Evolutionary conservation across 2,329 filamentous ascomycete genomes (phyloP).

Genomic region (Nemania sp.): DNA sequence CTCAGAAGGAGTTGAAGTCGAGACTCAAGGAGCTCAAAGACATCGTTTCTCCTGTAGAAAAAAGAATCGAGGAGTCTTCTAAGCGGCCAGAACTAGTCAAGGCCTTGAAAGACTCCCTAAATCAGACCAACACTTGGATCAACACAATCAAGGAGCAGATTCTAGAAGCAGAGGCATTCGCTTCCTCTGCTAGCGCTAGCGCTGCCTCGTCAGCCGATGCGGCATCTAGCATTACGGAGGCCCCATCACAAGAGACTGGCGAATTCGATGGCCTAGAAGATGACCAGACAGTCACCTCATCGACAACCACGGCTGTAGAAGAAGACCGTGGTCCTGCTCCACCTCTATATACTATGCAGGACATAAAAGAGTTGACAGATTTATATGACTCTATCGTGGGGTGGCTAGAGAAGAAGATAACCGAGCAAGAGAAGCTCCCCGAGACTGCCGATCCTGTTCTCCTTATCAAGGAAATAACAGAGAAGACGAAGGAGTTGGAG

Average conservation of each 20-base stretch:
- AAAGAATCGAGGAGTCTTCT: constrained; percentile 77
- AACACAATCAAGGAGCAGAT: constrained; percentile 78
- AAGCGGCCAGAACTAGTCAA: constrained; percentile 78
- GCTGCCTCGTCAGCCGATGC: constrained; percentile 57
- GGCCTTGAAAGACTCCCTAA: constrained; percentile 75
- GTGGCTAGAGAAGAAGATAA: constrained; percentile 81
- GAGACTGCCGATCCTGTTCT: constrained; percentile 80
- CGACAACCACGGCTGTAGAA: constrained; percentile 60
- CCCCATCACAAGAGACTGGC: constrained; percentile 59
- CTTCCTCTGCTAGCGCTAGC: constrained; percentile 64
- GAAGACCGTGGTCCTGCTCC: constrained; percentile 68
- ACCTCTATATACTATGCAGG: constrained; percentile 77
- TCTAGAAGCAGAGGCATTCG: constrained; percentile 72
- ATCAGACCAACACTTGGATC: constrained; percentile 77
- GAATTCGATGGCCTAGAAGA: constrained; percentile 85
- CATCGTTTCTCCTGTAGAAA: constrained; percentile 81
- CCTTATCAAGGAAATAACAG: constrained; percentile 76
- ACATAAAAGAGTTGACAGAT: constrained; percentile 74
- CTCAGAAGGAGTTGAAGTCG: constrained; percentile 78
- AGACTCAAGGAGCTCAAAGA: constrained; percentile 82
- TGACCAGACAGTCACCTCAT: constrained; percentile 60
- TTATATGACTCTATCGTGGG: constrained; percentile 70
- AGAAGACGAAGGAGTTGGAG: constrained; percentile 77
- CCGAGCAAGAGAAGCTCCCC: constrained; percentile 76
- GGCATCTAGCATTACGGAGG: constrained; percentile 59